A percentile compares a stretch with the other conserved stretches of the same genome.
Evolutionary conservation across 1,284 basidiomycete genomes (phyloP).

Genomic region (Phellopilus nigrolimitatus): DNA sequence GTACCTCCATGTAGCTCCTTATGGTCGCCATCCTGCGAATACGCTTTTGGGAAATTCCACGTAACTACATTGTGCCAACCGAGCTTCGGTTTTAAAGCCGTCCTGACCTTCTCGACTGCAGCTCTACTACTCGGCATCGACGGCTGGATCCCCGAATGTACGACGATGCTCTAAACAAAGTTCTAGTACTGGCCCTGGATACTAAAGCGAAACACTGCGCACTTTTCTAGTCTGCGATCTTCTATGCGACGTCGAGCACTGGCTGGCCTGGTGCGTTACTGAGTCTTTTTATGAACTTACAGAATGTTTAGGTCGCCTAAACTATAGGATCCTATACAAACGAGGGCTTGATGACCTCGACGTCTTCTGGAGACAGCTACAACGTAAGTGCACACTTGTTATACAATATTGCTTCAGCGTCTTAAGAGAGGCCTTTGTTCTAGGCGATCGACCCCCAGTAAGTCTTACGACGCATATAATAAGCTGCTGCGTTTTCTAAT

Average conservation of each 20-base stretch:
- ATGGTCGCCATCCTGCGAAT: slow-evolving; percentile 53
- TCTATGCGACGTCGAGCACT: slow-evolving; percentile 30
- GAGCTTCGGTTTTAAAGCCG: background rate
- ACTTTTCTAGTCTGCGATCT: slow-evolving; percentile 23
- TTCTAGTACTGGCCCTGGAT: background rate
- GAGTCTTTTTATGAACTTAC: too few species aligned
- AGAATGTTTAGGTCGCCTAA: too few species aligned
- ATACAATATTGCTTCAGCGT: background rate
- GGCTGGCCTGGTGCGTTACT: slow-evolving; percentile 42
- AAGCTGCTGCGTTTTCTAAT: slow-evolving; percentile 15
- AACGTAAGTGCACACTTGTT: slow-evolving; percentile 39
- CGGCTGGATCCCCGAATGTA: slow-evolving; percentile 26
- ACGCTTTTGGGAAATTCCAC: slow-evolving; percentile 40
- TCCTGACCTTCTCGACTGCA: slow-evolving; percentile 10
- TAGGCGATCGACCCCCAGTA: slow-evolving; percentile 57
- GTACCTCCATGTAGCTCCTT: slow-evolving; percentile 29
- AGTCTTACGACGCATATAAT: slow-evolving; percentile 21
- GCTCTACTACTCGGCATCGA: slow-evolving; percentile 31
- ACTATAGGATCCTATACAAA: slow-evolving; percentile 34
- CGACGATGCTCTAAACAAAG: background rate
- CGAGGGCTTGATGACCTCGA: slow-evolving; percentile 46
- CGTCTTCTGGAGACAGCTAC: slow-evolving; percentile 37
- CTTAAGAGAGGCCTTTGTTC: background rate
- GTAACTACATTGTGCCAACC: slow-evolving; percentile 25
- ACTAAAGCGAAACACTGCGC: background rate